A percentile compares a stretch with the other conserved stretches of the same genome.
These are phyloP conservation scores for Naganishia onofrii DNA, from an alignment of 768 basidiomycete species.

Conservation along the genomic window DNA sequence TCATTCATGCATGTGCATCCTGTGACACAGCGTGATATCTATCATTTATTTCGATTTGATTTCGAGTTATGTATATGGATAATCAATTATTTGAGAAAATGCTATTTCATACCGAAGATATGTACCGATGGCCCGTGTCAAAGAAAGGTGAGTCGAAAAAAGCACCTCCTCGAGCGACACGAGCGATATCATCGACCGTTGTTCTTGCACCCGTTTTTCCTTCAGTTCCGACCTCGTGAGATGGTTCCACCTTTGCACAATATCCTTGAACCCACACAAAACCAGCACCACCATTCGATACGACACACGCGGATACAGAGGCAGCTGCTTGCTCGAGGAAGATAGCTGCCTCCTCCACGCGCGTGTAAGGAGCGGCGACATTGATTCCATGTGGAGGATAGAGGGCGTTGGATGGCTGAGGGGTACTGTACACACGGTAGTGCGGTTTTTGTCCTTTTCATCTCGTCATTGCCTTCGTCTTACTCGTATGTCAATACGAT, in stretches of 20 bases:
- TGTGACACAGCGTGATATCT: not conserved
- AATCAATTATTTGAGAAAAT: no score
- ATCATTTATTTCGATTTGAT: no score
- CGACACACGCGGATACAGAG: not conserved
- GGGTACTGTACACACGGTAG: conserved; percentile 22
- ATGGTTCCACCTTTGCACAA: no score
- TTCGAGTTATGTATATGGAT: no score
- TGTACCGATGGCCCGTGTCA: conserved; percentile 7
- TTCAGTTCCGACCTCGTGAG: conserved; percentile 21
- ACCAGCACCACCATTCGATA: not conserved
- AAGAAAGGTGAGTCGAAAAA: not conserved
- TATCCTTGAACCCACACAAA: no score
- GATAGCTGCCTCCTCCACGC: not conserved
- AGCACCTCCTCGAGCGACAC: conserved; percentile 1
- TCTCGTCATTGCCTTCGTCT: not conserved
- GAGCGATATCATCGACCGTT: not conserved
- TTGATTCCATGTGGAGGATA: not conserved
- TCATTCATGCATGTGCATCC: not conserved
- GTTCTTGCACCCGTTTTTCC: conserved; percentile 25
- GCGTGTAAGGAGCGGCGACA: not conserved
- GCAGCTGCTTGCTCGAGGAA: conserved; percentile 25
- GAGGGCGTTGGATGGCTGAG: not conserved
- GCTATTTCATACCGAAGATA: not conserved
- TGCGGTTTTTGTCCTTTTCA: no score
- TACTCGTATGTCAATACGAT: not conserved